Evolutionary conservation across 768 basidiomycete species (phyloP).

Genomic region (Mycena filopes): DNA sequence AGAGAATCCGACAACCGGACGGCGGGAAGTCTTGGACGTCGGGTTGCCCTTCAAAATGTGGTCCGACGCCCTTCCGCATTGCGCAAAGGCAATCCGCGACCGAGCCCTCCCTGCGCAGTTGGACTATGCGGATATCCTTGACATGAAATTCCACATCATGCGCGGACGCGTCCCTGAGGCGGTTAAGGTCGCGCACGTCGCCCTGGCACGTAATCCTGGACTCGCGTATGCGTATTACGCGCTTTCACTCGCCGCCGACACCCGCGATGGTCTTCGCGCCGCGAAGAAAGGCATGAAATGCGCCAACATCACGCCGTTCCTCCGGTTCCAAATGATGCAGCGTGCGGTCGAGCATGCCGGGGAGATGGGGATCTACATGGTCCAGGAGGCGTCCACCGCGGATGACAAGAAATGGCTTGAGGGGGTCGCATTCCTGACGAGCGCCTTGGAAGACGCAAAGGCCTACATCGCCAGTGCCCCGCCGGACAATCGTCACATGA

Average conservation of each 20-base stretch:
- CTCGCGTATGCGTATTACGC: slow-evolving; percentile 75
- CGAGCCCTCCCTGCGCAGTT: slow-evolving; percentile 52
- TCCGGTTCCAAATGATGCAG: slow-evolving; percentile 66
- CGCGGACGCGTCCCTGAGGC: slow-evolving; percentile 60
- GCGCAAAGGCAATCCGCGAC: slow-evolving; percentile 65
- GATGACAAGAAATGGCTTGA: slow-evolving; percentile 64
- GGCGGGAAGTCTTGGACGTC: slow-evolving; percentile 50
- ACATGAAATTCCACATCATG: slow-evolving; percentile 69
- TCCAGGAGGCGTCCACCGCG: slow-evolving; percentile 55
- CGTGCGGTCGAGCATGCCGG: slow-evolving; percentile 72
- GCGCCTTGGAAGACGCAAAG: slow-evolving; percentile 70
- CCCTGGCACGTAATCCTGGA: slow-evolving; percentile 64
- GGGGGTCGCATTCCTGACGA: slow-evolving; percentile 68
- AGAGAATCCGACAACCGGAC: slow-evolving; percentile 54
- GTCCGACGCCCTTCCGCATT: slow-evolving; percentile 67
- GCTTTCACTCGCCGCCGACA: slow-evolving; percentile 60
- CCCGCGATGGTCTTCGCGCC: slow-evolving; percentile 63
- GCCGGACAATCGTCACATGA: slow-evolving; percentile 71
- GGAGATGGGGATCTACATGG: slow-evolving; percentile 60
- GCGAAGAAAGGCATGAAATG: slow-evolving; percentile 76
- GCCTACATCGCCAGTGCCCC: slow-evolving; percentile 65
- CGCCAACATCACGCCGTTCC: slow-evolving; percentile 62
- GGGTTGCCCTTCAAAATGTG: slow-evolving; percentile 72
- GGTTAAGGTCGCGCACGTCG: slow-evolving; percentile 55
- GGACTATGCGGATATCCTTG: slow-evolving; percentile 71